Percentiles rank a stretch among this genome's conserved stretches.
Evolutionary conservation across 257 asterid species (phyloP).

Genomic region (Jacaranda copaia): DNA sequence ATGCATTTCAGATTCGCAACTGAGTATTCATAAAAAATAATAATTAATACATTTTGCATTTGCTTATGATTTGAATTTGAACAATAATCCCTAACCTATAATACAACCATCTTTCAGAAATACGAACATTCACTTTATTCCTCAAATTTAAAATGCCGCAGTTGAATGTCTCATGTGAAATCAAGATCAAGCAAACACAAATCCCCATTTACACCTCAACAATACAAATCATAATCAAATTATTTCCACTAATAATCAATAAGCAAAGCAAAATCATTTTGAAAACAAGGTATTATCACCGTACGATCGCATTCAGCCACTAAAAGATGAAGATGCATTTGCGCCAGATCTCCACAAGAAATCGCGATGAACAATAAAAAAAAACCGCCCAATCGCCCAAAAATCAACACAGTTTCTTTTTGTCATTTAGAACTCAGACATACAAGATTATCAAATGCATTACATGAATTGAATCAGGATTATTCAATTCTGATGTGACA

Average conservation of each 20-base stretch:
- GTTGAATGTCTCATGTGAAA: background rate
- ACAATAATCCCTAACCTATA: too few relatives aligned
- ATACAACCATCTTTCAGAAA: background rate
- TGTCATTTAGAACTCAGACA: background rate
- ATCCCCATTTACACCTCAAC: background rate
- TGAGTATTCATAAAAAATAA: too few relatives aligned
- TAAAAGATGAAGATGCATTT: background rate
- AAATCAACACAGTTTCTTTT: background rate
- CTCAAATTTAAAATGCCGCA: background rate
- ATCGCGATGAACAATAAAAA: background rate
- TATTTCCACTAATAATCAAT: background rate
- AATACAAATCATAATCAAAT: background rate
- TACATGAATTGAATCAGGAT: background rate
- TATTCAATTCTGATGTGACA: background rate
- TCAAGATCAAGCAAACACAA: background rate
- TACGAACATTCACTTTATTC: background rate
- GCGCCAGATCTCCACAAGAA: background rate
- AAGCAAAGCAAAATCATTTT: background rate
- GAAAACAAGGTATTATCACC: background rate
- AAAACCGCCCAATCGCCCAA: background rate
- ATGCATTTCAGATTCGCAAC: too few relatives aligned
- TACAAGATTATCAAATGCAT: background rate
- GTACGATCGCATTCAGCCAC: background rate
- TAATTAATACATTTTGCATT: too few relatives aligned
- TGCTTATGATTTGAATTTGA: background rate